These are phyloP conservation scores for Salvia rosmarinus DNA, from an alignment of 257 asterid species.

Conservation along the genomic window DNA sequence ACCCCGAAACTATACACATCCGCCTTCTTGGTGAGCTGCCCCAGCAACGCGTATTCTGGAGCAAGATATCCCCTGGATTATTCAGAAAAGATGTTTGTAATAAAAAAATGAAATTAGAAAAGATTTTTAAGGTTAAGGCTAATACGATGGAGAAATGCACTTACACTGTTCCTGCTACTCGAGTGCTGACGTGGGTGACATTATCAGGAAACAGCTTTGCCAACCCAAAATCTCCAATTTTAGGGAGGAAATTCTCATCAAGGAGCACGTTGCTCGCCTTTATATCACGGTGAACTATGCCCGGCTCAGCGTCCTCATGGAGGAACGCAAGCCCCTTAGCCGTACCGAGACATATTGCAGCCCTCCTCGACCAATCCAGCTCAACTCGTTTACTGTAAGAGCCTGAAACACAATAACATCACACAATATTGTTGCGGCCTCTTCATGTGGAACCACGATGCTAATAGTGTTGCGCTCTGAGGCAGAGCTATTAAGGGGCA, in stretches of 20 bases:
- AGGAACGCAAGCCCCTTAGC: conserved; percentile 86
- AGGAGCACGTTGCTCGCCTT: conserved; percentile 89
- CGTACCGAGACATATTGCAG: conserved; percentile 68
- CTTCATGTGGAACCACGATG: neutral
- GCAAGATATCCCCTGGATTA: conserved; percentile 75
- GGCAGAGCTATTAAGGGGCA: too few relatives aligned
- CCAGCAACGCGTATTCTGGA: conserved; percentile 74
- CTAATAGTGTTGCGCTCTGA: neutral
- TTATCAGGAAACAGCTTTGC: conserved; percentile 91
- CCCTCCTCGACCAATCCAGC: conserved; percentile 75
- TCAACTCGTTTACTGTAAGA: conserved; percentile 45
- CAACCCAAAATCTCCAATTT: conserved; percentile 83
- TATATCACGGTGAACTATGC: too few relatives aligned
- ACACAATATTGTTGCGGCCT: neutral
- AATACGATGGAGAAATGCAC: conserved; percentile 32
- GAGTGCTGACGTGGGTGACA: conserved; percentile 84
- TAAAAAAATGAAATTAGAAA: too few relatives aligned
- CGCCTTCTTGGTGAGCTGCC: conserved; percentile 79
- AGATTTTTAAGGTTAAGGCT: neutral
- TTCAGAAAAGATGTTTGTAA: too few relatives aligned
- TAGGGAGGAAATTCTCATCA: conserved; percentile 62
- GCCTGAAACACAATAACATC: conserved; percentile 40
- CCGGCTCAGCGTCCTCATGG: conserved; percentile 75
- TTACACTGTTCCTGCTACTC: conserved; percentile 95
- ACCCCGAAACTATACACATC: conserved; percentile 87